Evolutionary conservation across 345 rosid genomes (phyloP).

Genomic region (Hibiscus mutabilis): DNA sequence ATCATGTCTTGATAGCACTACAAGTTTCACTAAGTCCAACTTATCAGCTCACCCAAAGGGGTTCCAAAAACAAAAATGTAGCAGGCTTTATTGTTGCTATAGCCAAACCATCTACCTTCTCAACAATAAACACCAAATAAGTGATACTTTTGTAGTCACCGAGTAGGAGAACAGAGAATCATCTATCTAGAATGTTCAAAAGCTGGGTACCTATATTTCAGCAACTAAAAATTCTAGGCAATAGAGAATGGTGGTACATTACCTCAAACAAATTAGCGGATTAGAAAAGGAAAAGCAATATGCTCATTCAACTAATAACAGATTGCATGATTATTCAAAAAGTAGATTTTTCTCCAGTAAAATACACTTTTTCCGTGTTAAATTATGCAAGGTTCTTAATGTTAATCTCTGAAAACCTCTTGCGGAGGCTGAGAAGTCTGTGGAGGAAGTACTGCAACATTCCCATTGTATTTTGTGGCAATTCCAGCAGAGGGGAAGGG

Average conservation of each 20-base stretch:
- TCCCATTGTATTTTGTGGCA: slow-evolving; percentile 75
- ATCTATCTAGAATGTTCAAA: not conserved
- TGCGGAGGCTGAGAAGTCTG: slow-evolving; percentile 70
- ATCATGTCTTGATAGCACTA: not conserved
- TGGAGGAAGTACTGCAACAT: slow-evolving; percentile 58
- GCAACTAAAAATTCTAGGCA: not conserved
- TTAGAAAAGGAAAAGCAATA: not conserved
- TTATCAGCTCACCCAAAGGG: not conserved
- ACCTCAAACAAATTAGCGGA: not conserved
- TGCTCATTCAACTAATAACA: not conserved
- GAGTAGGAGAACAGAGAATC: not conserved
- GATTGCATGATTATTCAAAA: not conserved
- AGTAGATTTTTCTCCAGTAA: not conserved
- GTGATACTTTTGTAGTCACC: not conserved
- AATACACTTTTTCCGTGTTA: not conserved
- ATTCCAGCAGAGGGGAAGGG: slow-evolving; percentile 65
- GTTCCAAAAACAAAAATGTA: not conserved
- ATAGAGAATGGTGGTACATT: not conserved
- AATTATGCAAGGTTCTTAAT: slow-evolving; percentile 7
- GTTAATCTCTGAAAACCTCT: slow-evolving; percentile 53
- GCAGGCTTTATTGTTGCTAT: not conserved
- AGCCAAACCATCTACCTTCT: not conserved
- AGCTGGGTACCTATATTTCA: not conserved
- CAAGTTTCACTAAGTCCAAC: not conserved
- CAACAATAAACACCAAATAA: not conserved